Evolutionary conservation across 805 yeast species (phyloP).

Genomic region (Pichia sporocuriosa): DNA sequence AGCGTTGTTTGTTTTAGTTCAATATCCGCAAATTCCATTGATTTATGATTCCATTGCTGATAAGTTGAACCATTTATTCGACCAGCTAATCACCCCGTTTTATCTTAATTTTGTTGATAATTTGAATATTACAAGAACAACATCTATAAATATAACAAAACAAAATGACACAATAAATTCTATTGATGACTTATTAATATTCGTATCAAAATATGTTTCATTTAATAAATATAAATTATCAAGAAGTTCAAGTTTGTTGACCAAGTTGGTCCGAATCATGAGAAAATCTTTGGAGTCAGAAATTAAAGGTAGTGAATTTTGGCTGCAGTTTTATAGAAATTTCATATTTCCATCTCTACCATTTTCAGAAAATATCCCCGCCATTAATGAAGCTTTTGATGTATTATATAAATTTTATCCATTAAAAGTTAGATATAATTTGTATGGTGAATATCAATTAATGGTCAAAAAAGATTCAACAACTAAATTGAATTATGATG

Average conservation of each 20-base stretch:
- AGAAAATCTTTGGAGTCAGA: slow-evolving; percentile 6
- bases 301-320: slow-evolving; percentile 21
- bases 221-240: slow-evolving; percentile 53
- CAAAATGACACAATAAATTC: slow-evolving; percentile 32
- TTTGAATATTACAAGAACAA: slow-evolving; percentile 10
- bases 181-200: slow-evolving; percentile 38
- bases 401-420: slow-evolving; percentile 45
- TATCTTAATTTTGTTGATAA: slow-evolving; percentile 23
- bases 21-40: slow-evolving; percentile 54
- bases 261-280: slow-evolving; percentile 59
- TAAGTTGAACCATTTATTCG: slow-evolving; percentile 44
- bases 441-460: slow-evolving; percentile 73
- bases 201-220: slow-evolving; percentile 35
- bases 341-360: slow-evolving; percentile 59
- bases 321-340: slow-evolving; percentile 61
- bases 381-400: slow-evolving; percentile 52
- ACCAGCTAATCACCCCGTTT: slow-evolving; percentile 44
- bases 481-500: slow-evolving; percentile 49
- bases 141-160: not conserved
- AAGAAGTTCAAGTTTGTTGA: slow-evolving; percentile 39
- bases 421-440: slow-evolving; percentile 57
- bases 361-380: slow-evolving; percentile 49
- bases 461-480: slow-evolving; percentile 50
- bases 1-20: slow-evolving; percentile 48
- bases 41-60: slow-evolving; percentile 44